Conservation (phyloP, 768 basidiomycete species). For the Trichaptum fuscoviolaceum region DNA sequence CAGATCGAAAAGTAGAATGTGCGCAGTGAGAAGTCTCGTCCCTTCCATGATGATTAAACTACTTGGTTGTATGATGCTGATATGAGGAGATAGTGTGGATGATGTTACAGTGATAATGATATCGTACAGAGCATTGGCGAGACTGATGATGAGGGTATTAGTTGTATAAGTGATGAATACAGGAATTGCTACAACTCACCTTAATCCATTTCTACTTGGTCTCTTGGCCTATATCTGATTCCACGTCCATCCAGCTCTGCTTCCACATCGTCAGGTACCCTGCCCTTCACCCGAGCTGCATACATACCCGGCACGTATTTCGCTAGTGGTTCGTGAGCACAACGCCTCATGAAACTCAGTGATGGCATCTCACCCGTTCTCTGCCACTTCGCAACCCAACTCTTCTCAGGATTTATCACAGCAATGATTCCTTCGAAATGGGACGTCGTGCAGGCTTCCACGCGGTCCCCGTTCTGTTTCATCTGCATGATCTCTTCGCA, state of each 20-base stretch:
- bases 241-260: slow-evolving; percentile 70
- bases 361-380: slow-evolving; percentile 63
- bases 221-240: slow-evolving; percentile 81
- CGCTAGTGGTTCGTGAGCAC: slow-evolving; percentile 39
- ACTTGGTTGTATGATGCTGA: too few species aligned
- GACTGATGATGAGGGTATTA: not conserved
- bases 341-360: slow-evolving; percentile 7
- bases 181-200: not conserved
- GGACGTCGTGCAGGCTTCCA: slow-evolving; percentile 81
- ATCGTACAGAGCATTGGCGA: not conserved
- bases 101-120: not conserved
- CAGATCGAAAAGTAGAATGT: too few species aligned
- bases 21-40: too few species aligned
- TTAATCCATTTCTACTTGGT: slow-evolving; percentile 71
- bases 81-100: not conserved
- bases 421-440: slow-evolving; percentile 92
- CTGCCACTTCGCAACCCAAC: slow-evolving; percentile 98
- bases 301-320: slow-evolving; percentile 92
- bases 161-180: not conserved
- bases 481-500: slow-evolving; percentile 97
- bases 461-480: slow-evolving; percentile 81
- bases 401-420: slow-evolving; percentile 76
- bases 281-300: slow-evolving; percentile 83
- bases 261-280: slow-evolving; percentile 81
- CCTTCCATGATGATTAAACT: too few species aligned